A percentile compares a stretch with the other conserved stretches of the same genome.
Conservation (phyloP, 768 basidiomycete species). For the Suillus fuscotomentosus region DNA sequence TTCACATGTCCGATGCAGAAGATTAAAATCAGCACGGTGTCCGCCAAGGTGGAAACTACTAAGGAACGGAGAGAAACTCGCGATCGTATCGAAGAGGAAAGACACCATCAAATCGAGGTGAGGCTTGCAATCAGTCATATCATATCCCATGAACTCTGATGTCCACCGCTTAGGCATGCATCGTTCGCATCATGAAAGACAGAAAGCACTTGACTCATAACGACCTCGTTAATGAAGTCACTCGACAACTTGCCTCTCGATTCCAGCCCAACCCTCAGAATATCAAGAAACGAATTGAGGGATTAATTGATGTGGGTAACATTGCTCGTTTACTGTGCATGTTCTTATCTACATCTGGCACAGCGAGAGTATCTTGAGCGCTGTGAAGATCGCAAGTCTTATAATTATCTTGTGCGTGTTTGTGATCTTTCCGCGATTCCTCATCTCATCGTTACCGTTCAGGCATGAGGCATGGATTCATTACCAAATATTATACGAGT, state of each 20-base stretch:
- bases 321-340: background rate
- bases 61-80: conserved; percentile 91
- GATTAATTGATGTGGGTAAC: conserved; percentile 79
- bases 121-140: conserved; percentile 14
- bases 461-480: conserved; percentile 23
- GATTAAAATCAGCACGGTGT: conserved; percentile 91
- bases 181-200: conserved; percentile 98
- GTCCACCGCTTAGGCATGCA: conserved; percentile 68
- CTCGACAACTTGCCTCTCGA: conserved; percentile 76
- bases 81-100: conserved; percentile 88
- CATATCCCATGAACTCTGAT: conserved; percentile 8
- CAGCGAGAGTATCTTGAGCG: conserved; percentile 95
- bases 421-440: background rate
- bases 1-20: conserved; percentile 83
- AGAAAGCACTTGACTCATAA: conserved; percentile 86
- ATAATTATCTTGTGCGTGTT: conserved; percentile 65
- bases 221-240: conserved; percentile 88
- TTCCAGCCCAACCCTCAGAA: conserved; percentile 84
- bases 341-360: background rate
- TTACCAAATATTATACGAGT: background rate
- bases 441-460: background rate
- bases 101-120: conserved; percentile 88
- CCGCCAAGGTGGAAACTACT: conserved; percentile 80
- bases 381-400: conserved; percentile 83
- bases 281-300: conserved; percentile 94